These are phyloP conservation scores for Daldinia loculata DNA, from an alignment of 495 filamentous ascomycete genomes.

Conservation along the genomic window DNA sequence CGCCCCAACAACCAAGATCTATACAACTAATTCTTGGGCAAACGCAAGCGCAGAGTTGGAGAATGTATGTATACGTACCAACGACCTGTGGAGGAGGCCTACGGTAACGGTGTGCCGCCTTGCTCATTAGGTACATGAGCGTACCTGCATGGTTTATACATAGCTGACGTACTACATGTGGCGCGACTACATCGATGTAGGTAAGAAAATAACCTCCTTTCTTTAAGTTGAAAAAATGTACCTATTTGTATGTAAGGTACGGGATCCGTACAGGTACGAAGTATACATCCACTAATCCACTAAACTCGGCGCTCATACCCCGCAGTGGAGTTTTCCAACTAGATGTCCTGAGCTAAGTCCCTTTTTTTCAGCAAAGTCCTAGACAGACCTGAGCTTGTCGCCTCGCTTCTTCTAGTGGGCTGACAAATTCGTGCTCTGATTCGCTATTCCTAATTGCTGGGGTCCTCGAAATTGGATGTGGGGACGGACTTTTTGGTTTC, in stretches of 20 bases:
- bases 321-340: background rate
- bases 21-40: background rate
- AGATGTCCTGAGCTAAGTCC: background rate
- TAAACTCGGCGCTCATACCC: background rate
- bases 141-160: background rate
- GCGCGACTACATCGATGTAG: no score
- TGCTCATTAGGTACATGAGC: background rate
- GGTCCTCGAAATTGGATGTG: slow-evolving; percentile 32
- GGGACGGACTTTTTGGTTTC: slow-evolving; percentile 19
- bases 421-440: slow-evolving; percentile 10
- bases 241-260: no score
- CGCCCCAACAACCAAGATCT: background rate
- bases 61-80: background rate
- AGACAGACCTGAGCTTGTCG: background rate
- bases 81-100: background rate
- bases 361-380: background rate
- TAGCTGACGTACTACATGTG: no score
- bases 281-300: no score
- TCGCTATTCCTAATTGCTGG: slow-evolving; percentile 1
- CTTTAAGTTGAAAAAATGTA: no score
- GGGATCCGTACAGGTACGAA: no score
- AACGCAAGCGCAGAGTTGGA: no score
- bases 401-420: background rate
- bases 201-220: no score
- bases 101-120: background rate